Percentiles rank a stretch among this genome's conserved stretches.
Evolutionary conservation across 345 rosid genomes (phyloP).

Genomic region (Melaleuca alternifolia): DNA sequence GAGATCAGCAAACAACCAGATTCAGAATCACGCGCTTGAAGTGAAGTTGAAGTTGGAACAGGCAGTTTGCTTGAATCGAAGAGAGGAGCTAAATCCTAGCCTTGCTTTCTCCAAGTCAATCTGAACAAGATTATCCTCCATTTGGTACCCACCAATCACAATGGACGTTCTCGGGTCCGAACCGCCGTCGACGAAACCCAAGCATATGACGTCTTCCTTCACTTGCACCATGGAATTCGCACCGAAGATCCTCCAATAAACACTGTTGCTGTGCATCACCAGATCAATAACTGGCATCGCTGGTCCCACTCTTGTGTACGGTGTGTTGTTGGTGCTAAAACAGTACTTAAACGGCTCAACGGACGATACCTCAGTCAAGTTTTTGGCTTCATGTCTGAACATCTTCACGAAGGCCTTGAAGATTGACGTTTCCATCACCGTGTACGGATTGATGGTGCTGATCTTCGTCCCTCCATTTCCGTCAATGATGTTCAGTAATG

Average conservation of each 20-base stretch:
- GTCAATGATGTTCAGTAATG: conserved; percentile 15
- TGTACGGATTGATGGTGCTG: conserved; percentile 64
- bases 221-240: conserved; percentile 31
- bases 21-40: conserved; percentile 10
- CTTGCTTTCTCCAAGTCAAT: conserved; percentile 21
- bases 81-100: conserved; percentile 24
- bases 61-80: conserved; percentile 16
- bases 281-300: conserved; percentile 26
- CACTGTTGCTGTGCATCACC: conserved; percentile 21
- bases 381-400: conserved; percentile 23
- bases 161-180: conserved; percentile 12
- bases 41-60: conserved; percentile 65
- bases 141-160: conserved; percentile 27
- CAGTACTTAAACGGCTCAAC: conserved; percentile 47
- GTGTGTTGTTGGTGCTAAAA: conserved; percentile 24
- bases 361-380: conserved; percentile 27
- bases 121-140: conserved; percentile 24
- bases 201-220: conserved; percentile 10
- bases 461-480: conserved; percentile 60
- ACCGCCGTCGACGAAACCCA: conserved; percentile 30
- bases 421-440: conserved; percentile 42
- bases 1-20: background rate
- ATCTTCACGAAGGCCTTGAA: conserved; percentile 30
- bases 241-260: conserved; percentile 24
- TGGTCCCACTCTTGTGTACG: conserved; percentile 27